Base-by-base conservation (phyloP, 306 rosid species). In the Arachis stenosperma region DNA sequence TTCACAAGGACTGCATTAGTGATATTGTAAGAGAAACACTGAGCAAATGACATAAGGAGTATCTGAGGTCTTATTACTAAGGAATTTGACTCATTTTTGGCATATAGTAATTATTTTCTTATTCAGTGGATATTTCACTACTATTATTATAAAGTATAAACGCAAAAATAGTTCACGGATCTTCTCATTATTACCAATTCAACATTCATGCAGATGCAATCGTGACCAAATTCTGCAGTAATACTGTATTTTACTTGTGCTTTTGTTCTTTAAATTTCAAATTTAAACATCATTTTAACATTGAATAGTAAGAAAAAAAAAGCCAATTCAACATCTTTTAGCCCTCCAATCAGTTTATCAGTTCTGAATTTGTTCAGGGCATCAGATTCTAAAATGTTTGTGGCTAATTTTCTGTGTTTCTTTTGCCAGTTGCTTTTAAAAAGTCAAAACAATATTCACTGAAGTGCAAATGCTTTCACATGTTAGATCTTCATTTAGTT, bases 351-450 rank as follows among this genome's bases (percentile, higher is more conserved):
- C 55, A 67, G 66, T 58, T 67, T 47, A 68, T 58, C 60, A 56
- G 74, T 15, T 67, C 11, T 17, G 55, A 54, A 53, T 30, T 71
- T 75, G 69, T 78, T 70, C 55, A 29, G 14, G 11, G 65, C 50
- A 65, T 33, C 46, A 37, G 75, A 61, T 62, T 46, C 77, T 73
- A 61, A 59, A 75, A 22, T 37, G 33, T 61, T 60, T 30, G 42
- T 5, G 14, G 46, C 7, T 9, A 27, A 36, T 13, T 61, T 54
- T 48, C 69, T 52, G 22, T 71, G n/a, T 76, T 76, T 71, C 71
- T 66, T 79, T 75, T 39, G 61, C 12, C 37, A 15, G 30, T 40
- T 68, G 70, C 53, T 67, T 79, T 60, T 57, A 14, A 76, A 76
- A 76, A 71, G 78, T 42, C 61, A 36, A 36, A 41, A 70, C 60